Evolutionary conservation across 192 early-diverging fungal genomes (phyloP).

Genomic region (Mortierella hygrophila): DNA sequence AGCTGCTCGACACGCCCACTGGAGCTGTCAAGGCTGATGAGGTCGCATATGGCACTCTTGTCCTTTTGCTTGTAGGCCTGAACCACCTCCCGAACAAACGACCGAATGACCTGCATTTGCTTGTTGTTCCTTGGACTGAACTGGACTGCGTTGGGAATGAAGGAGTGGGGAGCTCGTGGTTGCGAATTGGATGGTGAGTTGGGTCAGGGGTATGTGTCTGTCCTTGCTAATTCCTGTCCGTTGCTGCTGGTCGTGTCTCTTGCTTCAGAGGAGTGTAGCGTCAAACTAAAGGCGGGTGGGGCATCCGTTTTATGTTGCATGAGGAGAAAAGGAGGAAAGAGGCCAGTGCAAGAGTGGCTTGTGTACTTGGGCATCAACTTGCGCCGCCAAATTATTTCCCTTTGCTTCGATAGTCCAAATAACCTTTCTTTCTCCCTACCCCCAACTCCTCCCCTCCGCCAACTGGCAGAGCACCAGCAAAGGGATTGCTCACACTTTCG

Average conservation of each 20-base stretch:
- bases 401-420: not conserved
- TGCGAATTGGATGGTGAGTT: not conserved
- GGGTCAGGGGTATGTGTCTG: not conserved
- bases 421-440: not conserved
- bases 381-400: not conserved
- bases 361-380: not conserved
- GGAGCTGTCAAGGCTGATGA: constrained; percentile 26
- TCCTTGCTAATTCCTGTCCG: not conserved
- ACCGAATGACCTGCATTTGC: constrained; percentile 29
- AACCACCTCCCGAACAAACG: constrained; percentile 18
- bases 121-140: not conserved
- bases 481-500: not conserved
- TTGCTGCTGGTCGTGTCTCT: not conserved
- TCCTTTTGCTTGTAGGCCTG: constrained; percentile 20
- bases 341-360: not conserved
- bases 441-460: not conserved
- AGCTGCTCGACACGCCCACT: constrained; percentile 8
- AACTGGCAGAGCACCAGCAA: not conserved
- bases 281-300: not conserved
- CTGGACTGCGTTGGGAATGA: not conserved
- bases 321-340: not conserved
- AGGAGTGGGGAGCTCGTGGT: not conserved
- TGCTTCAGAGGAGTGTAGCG: not conserved
- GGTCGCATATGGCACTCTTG: constrained; percentile 21
- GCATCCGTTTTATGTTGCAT: not conserved